phyloP scores from a whole-genome alignment of 164 flowering plant species.

The Magnolia kwangsiensis region DNA sequence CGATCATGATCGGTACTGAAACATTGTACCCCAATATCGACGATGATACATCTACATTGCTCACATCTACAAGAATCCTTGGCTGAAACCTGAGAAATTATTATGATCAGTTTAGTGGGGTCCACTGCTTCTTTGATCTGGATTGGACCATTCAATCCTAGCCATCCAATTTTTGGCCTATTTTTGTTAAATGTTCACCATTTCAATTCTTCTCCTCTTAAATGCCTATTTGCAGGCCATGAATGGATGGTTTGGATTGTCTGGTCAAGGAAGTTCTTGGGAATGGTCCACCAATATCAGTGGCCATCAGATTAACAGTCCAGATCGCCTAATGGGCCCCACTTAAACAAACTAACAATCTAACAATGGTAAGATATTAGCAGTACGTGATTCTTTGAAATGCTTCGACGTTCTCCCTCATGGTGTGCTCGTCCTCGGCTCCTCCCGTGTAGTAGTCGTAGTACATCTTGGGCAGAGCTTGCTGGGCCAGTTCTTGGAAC shows the following conservation, averaged over 20 bases:
- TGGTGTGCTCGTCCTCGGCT: constrained; percentile 73
- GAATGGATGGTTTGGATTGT: neutral
- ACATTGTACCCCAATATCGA: constrained; percentile 51
- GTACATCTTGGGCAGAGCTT: constrained; percentile 74
- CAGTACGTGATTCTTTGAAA: constrained; percentile 56
- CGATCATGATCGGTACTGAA: constrained; percentile 73
- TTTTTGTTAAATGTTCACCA: too few relatives aligned
- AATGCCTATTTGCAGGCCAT: too few relatives aligned
- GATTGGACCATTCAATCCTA: too few relatives aligned
- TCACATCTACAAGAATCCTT: constrained; percentile 71
- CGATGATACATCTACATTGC: constrained; percentile 58
- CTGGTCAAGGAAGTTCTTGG: neutral
- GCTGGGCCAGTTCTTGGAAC: constrained; percentile 64
- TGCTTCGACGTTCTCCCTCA: constrained; percentile 60
- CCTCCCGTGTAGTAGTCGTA: constrained; percentile 71
- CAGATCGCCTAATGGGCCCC: too few relatives aligned
- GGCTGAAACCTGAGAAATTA: constrained; percentile 56
- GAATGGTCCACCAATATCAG: neutral
- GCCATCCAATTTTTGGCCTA: too few relatives aligned
- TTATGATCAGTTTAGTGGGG: neutral
- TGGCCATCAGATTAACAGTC: too few relatives aligned
- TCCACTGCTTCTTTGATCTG: too few relatives aligned
- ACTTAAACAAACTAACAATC: too few relatives aligned
- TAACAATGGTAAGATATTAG: neutral
- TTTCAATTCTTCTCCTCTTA: too few relatives aligned